Conservation (phyloP, 73 alveolate species). For the Tetrahymena thermophila region DNA sequence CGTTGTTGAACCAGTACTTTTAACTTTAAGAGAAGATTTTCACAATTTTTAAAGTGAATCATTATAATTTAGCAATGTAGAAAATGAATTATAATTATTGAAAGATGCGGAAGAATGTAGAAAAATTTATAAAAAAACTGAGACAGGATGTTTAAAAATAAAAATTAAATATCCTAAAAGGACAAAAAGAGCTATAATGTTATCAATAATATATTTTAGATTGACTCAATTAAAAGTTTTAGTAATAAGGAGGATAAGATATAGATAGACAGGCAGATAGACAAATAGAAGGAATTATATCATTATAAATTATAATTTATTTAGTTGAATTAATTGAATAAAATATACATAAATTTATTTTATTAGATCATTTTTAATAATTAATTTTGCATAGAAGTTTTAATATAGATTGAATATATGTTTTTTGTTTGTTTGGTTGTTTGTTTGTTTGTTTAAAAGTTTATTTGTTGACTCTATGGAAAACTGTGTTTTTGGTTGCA, state of each 20-base stretch:
- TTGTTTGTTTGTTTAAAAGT: no score
- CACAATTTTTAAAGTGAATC: neutral
- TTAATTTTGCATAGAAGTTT: neutral
- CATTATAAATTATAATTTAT: no score
- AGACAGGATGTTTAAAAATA: neutral
- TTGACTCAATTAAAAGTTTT: neutral
- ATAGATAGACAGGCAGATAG: neutral
- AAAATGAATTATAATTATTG: no score
- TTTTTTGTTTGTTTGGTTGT: no score
- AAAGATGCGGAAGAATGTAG: neutral
- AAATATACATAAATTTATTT: no score
- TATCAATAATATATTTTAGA: no score
- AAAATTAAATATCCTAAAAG: neutral
- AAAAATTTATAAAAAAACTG: no score
- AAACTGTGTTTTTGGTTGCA: neutral
- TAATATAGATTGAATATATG: neutral
- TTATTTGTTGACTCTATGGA: no score
- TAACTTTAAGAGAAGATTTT: neutral
- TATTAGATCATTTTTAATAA: no score
- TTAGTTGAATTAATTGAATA: neutral
- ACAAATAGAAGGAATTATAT: no score
- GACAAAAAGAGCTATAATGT: neutral
- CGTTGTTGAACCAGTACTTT: neutral
- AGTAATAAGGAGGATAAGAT: neutral
- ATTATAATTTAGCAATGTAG: neutral